phyloP scores from a whole-genome alignment of 805 yeast genomes.

The Lachancea kluyveri region DNA sequence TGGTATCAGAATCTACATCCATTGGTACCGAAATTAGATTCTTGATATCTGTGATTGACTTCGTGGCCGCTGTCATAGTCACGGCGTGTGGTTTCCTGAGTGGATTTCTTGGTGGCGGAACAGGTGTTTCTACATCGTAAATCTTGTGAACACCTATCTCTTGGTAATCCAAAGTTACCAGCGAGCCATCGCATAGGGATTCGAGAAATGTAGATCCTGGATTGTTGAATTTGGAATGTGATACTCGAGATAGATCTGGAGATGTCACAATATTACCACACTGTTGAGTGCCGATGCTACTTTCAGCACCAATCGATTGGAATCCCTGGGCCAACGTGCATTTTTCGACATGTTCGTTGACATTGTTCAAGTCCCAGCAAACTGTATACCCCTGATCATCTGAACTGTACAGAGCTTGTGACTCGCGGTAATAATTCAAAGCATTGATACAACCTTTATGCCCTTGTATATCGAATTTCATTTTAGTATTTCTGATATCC shows the following conservation, averaged over 20 bases:
- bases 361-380: slow-evolving; percentile 23
- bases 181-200: slow-evolving; percentile 13
- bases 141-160: slow-evolving; percentile 25
- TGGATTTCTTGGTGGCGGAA: slow-evolving; percentile 8
- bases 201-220: slow-evolving; percentile 12
- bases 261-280: slow-evolving; percentile 25
- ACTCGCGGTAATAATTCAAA: slow-evolving; percentile 9
- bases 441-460: slow-evolving; percentile 20
- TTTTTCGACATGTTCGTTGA: slow-evolving; percentile 11
- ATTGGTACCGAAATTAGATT: not conserved
- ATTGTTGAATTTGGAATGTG: slow-evolving; percentile 3
- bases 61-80: slow-evolving; percentile 4
- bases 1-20: slow-evolving; percentile 5
- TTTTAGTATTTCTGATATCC: slow-evolving; percentile 21
- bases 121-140: slow-evolving; percentile 14
- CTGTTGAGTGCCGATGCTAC: slow-evolving; percentile 12
- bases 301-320: slow-evolving; percentile 11
- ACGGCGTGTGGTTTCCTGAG: too few relatives aligned
- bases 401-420: slow-evolving; percentile 15
- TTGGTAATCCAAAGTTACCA: slow-evolving; percentile 14
- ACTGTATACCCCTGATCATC: slow-evolving; percentile 20
- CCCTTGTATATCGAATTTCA: slow-evolving; percentile 17
- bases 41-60: not conserved
- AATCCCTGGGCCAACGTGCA: slow-evolving; percentile 19
- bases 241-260: slow-evolving; percentile 4